Base-by-base conservation (phyloP, 257 asterid genomes). In the Salvia hispanica region DNA sequence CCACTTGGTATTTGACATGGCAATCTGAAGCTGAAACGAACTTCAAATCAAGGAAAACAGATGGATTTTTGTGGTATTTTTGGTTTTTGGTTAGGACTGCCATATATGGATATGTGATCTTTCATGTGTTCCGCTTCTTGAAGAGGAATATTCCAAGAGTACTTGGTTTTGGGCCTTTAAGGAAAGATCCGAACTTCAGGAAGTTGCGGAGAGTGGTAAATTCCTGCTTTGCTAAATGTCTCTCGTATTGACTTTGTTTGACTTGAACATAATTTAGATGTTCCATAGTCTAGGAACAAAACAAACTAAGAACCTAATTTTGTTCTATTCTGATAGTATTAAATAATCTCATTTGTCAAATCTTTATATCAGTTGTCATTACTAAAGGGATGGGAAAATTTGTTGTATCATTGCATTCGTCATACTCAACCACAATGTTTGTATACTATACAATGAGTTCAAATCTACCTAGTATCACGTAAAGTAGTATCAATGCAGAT, bases 1-100 rank as follows among this genome's bases (percentile, higher is more conserved):
- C 97, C 59, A 83, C 92, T 54, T 94, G 97, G 97, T 94, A 94
- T 76, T 73, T 91, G 79, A 82, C 74, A 74, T 90, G 95, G 96
- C 96, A 88, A 67, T 85, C 95, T 66, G 90, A 85, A 79, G 95
- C 92, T 80, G 90, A 87, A 83, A 62, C 56, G 51, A 86, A 78
- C 69, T 83, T 88, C 78, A 73, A 39, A 68, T 74, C 81, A 51
- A 76, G 96, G 76, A 85, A 94, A 66, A 75, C 33, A 33, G 91
- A 84, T 71, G 91, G 36, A 37, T 67, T 89, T 69, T 58, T 21
- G 72, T 94, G 99, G 99, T 84, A 91, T 75, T 64, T 87, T 68
- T 83, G 88, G 99, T 88, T 94, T 83, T 81, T 88, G 57, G 72
- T 88, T 50, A 90, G 95, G 81, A 34, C 86, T 50, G 78, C 74